phyloP scores from a whole-genome alignment of 1,284 basidiomycete genomes.

The Ceratobasidium sp. region DNA sequence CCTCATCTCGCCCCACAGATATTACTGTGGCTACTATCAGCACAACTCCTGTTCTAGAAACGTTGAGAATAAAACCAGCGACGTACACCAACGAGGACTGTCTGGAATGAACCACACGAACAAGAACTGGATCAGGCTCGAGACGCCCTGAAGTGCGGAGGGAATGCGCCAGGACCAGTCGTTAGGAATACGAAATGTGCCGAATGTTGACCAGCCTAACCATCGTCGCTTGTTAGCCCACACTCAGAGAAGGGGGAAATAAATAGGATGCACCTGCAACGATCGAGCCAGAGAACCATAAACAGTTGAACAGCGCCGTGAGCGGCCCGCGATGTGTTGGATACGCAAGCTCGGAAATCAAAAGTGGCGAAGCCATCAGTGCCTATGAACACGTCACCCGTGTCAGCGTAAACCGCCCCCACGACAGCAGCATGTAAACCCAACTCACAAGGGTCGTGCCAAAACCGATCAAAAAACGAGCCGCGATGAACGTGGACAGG shows the following conservation, averaged over 20 bases:
- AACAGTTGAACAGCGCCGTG: conserved; percentile 54
- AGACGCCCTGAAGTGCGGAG: conserved; percentile 54
- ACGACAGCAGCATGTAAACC: neutral
- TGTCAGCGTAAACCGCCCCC: neutral
- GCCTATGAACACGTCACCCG: conserved; percentile 1
- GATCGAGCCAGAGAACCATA: conserved; percentile 55
- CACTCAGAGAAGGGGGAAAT: too few relatives aligned
- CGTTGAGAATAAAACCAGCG: conserved; percentile 50
- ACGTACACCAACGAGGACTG: conserved; percentile 61
- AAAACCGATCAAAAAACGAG: conserved; percentile 82
- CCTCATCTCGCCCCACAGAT: conserved; percentile 47
- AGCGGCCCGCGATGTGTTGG: conserved; percentile 56
- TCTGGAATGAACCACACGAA: conserved; percentile 55
- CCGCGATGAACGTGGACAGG: conserved; percentile 63
- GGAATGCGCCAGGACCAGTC: conserved; percentile 57
- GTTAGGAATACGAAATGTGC: conserved; percentile 52
- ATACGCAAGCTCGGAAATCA: conserved; percentile 55
- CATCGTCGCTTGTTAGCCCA: neutral
- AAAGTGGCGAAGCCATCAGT: conserved; percentile 35
- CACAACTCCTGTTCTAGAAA: conserved; percentile 61
- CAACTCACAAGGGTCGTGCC: conserved; percentile 72
- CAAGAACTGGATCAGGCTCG: conserved; percentile 53
- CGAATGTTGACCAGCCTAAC: conserved; percentile 53
- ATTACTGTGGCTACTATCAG: conserved; percentile 58
- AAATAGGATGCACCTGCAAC: conserved; percentile 47